Base-by-base conservation (phyloP, 2,329 filamentous ascomycete species). In the Trichothecium roseum region DNA sequence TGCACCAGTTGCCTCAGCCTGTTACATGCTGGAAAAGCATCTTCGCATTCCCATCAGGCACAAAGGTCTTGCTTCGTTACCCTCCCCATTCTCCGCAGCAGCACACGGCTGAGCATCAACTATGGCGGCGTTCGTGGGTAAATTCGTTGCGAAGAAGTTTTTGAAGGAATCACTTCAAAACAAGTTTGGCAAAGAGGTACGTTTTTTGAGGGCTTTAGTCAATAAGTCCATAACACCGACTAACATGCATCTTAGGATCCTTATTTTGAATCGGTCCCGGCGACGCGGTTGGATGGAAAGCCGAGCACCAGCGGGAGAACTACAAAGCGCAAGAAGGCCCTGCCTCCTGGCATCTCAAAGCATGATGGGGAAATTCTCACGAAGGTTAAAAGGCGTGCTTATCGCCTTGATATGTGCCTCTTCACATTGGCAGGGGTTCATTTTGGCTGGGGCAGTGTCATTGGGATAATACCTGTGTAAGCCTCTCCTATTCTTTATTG, bases 361-460 rank as follows among this genome's bases (percentile, higher is more conserved):
- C 74, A 94, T 48, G 91, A 98, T 59, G 79, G 72, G 50, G 72
- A 81, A 43, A 69, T 95, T 45, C 76, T 96, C 43, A 93, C 82
- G 47, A 82, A 81, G 48, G 85, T 94, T 47, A 89, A 94, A 58
- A 74, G 81, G 48, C 73, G 82, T 39, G 87, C 91, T 24, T 94
- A 94, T 60, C 72, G 77, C 27, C 74, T 95, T 18, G 91, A 96
- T 57, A 82, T 86, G 66, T 75, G 73, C 37, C 72, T 94, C 5
- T 93, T 89, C 64, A 87, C 74, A 51, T 74, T 85, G 52, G 74
- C 82, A 44, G 86, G 87, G 30, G 71, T 94, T 40, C 75, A 80
- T 39, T 88, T 96, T 52, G 91, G 91, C 37, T 95, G 87, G 86
- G 77, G 84, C 35, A 83, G 81, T 47, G 73, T 94, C 39, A 84